Conservation (phyloP, 2,329 filamentous ascomycete genomes). For the Myriosclerotinia curreyana region DNA sequence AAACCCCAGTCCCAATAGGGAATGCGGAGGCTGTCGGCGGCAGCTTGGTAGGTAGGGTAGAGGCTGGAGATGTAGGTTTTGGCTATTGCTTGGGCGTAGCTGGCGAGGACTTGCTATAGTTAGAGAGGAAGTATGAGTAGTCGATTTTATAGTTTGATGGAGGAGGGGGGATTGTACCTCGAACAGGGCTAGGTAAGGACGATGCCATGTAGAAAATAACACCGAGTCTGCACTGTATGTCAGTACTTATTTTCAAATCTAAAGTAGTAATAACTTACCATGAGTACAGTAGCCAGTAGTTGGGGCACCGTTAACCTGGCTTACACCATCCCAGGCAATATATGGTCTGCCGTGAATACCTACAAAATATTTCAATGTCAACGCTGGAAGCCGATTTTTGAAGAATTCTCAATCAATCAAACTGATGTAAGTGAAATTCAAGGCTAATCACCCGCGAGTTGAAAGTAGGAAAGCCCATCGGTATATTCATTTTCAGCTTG, state of each 20-base stretch:
- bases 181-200: conserved; percentile 52
- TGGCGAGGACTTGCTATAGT: conserved; percentile 51
- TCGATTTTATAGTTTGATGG: neutral
- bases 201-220: conserved; percentile 49
- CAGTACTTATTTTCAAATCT: neutral
- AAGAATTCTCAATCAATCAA: neutral
- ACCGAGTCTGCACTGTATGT: conserved; percentile 25
- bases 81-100: conserved; percentile 48
- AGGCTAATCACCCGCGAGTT: conserved; percentile 29
- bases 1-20: conserved; percentile 51
- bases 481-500: conserved; percentile 28
- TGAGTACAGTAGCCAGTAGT: conserved; percentile 37
- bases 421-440: neutral
- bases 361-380: conserved; percentile 12
- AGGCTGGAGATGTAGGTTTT: conserved; percentile 28
- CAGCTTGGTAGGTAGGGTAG: conserved; percentile 47
- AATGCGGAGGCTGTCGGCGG: conserved; percentile 44
- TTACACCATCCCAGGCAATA: conserved; percentile 32
- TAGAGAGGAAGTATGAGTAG: neutral
- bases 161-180: conserved; percentile 45
- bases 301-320: conserved; percentile 21
- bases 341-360: conserved; percentile 34
- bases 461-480: conserved; percentile 31
- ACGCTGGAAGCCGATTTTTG: neutral
- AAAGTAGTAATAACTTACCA: conserved; percentile 23